Conservation (phyloP, 257 asterid genomes). For the Haberlea rhodopensis region DNA sequence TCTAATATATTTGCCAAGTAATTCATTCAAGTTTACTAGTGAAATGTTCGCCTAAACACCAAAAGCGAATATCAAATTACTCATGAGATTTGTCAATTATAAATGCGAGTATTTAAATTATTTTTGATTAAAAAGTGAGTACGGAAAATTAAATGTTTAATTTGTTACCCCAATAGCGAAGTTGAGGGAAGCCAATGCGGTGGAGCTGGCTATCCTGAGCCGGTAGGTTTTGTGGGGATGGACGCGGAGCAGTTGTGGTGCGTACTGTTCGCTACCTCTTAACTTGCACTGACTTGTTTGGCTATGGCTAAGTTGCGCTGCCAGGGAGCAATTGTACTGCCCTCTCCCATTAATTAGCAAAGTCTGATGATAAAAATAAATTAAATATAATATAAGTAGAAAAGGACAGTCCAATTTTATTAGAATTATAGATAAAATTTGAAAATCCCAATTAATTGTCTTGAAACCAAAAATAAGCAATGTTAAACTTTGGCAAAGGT, state of each 20-base stretch:
- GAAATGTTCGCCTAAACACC: too few species aligned
- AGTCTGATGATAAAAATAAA: constrained; percentile 27
- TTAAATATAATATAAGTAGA: background rate
- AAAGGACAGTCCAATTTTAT: too few species aligned
- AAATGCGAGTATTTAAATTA: too few species aligned
- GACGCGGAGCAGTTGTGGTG: constrained; percentile 61
- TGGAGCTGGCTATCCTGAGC: constrained; percentile 77
- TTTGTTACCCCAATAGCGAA: constrained; percentile 69
- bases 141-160: background rate
- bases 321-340: constrained; percentile 72
- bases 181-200: constrained; percentile 73
- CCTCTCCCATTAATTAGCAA: constrained; percentile 86
- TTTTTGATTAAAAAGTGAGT: too few species aligned
- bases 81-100: too few species aligned
- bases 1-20: too few species aligned
- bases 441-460: too few species aligned
- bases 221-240: constrained; percentile 73
- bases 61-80: too few species aligned
- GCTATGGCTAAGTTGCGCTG: constrained; percentile 45
- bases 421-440: too few species aligned
- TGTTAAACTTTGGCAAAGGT: too few species aligned
- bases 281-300: constrained; percentile 42
- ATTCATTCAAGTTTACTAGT: too few species aligned
- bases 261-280: constrained; percentile 63
- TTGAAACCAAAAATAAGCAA: too few species aligned